Evolutionary conservation across 768 basidiomycete genomes (phyloP), one percentile per base, ranked within the genome.

Genomic region (Russula compacta): DNA sequence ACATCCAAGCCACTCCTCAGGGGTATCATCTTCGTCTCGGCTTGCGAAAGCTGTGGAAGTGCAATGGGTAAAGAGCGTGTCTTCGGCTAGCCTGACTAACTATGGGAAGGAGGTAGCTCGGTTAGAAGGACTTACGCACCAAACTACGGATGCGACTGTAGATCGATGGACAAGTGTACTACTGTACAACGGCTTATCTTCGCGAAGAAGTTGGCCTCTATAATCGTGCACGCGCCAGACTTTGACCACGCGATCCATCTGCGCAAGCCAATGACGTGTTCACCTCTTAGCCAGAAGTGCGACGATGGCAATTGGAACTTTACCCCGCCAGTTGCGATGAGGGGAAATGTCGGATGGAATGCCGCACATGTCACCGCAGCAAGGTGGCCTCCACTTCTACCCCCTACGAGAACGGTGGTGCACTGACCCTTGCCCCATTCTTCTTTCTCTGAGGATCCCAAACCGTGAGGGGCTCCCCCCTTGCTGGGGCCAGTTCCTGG

Each of bases 251-350:
- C 87, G 80, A 64, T 92, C 89, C 65, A 89, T 75, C 89, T 91
- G 56, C 14, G 58, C 38, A 29, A 53, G 43, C 14, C 40, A 51
- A 60, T 35, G 44, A 19, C n/a, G 14, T 53, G 11, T 56, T 39
- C 21, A 49, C n/a, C 29, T 57, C 56, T 61, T 36, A 57, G 56
- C 19, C 56, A 44, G 6, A 47, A 29, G 53, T 29, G 56, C 21
- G 40, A 59, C 4, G 35, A 39, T 32, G 36, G 46, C 32, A 53
- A 43, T 11, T 35, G 32, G 12, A 6, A 73, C 83, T 36, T 61
- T 70, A 90, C 89, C 21, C 89, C 89, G 67, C 87, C 86, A 15
- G 89, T 92, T 10, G 87, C 88, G 54, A 92, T 77, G 15, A 91
- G 65, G 4, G 87, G 86, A 54, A 79, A 72, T 10, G 72, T 71